Percentiles rank a stretch among this genome's conserved stretches.
phyloP scores from a whole-genome alignment of 805 yeast genomes.

The Candida parachauliodes region DNA sequence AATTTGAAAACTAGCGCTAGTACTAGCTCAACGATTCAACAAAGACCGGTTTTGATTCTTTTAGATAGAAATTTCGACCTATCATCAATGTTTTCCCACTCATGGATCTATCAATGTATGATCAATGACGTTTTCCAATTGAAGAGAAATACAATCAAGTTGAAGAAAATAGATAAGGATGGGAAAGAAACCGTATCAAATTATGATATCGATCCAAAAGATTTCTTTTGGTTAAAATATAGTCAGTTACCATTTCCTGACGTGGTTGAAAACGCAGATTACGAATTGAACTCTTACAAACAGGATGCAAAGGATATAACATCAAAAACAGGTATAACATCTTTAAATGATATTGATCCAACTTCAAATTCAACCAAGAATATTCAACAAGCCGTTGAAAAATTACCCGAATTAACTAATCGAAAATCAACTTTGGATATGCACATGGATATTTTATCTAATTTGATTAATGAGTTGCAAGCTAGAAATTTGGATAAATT shows the following conservation, averaged over 20 bases:
- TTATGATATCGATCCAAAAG: conserved; percentile 88
- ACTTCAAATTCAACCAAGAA: conserved; percentile 53
- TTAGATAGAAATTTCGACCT: conserved; percentile 88
- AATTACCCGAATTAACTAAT: conserved; percentile 86
- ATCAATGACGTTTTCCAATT: conserved; percentile 87
- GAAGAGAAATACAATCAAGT: conserved; percentile 75
- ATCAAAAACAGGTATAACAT: conserved; percentile 64
- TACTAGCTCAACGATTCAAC: conserved; percentile 31
- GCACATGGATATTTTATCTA: conserved; percentile 94
- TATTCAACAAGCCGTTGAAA: conserved; percentile 83
- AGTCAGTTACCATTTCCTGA: conserved; percentile 93
- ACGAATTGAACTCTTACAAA: conserved; percentile 75
- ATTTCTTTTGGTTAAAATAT: conserved; percentile 86
- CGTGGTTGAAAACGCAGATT: conserved; percentile 95
- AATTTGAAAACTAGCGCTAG: conserved; percentile 46
- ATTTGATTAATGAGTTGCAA: conserved; percentile 77
- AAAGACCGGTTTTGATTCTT: conserved; percentile 73
- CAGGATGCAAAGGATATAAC: conserved; percentile 86
- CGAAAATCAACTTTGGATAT: conserved; percentile 86
- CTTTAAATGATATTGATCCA: conserved; percentile 73
- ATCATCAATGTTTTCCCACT: conserved; percentile 91
- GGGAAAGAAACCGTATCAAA: conserved; percentile 44
- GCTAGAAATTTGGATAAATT: conserved; percentile 85
- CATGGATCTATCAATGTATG: conserved; percentile 97
- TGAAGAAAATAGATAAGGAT: conserved; percentile 35